Base-by-base conservation (phyloP, 139 green algal genomes). In the Penium margaritaceum region DNA sequence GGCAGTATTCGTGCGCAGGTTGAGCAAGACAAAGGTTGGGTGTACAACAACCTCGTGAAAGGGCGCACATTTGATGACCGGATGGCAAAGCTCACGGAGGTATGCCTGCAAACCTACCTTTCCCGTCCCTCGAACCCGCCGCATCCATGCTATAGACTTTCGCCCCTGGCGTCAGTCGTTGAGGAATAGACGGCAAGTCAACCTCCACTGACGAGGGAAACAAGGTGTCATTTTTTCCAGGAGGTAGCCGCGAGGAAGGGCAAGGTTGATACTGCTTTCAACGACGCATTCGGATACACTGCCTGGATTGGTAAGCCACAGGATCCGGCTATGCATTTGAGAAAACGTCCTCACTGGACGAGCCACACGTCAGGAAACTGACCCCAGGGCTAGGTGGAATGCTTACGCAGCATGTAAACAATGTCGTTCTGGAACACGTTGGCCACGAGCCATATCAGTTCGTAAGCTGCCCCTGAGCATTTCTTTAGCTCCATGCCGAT, bases 261-360 rank as follows among this genome's bases (percentile, higher is more conserved):
- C n/a, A 9, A 17, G 15, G 68, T 76, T 14, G 68, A 44, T 14
- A 69, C 68, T 19, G 30, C 46, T 2, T 76, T 76, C 19, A 51
- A 66, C 17, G 68, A 70, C 29, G 37, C 51, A 24, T 76, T 67
- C 41, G 24, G 47, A 30, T 76, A 76, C 41, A 76, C 68, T 27
- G 27, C 68, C 46, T 76, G 68, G 68, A 32, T 51, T 33, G 67
- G 67, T 75, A 38, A 14, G 63, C 17, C 15, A 32, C 12, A 32
- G 30, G 24, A 24, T 21, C 24, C 7, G 9, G 55, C 9, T 36
- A 37, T 36, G 55, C n/a, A n/a, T n/a, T n/a, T n/a, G n/a, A n/a
- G n/a, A n/a, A n/a, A n/a, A n/a, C n/a, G n/a, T n/a, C n/a, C n/a
- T n/a, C 21, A 57, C 21, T 36, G 55, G 55, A 53, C 15, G 12